These are phyloP conservation scores for Trypanosoma congolense DNA, from an alignment of 208 protist species.

Conservation along the genomic window DNA sequence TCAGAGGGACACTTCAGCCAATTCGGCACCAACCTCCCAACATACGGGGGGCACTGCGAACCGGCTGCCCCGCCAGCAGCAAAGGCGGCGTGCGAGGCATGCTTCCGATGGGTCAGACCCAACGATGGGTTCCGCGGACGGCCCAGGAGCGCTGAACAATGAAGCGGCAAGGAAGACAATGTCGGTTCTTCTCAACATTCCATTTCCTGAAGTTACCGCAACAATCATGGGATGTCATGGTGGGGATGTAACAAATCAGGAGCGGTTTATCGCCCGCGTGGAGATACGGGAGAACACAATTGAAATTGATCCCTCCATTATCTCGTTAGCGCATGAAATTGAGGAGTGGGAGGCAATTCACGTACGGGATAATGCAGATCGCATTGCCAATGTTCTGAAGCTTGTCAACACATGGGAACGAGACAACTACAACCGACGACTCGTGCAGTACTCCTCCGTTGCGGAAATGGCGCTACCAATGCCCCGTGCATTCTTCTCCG, in stretches of 20 bases:
- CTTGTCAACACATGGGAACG: conserved; percentile 34
- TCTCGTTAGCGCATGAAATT: conserved; percentile 63
- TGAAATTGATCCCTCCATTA: conserved; percentile 64
- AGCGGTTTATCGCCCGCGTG: conserved; percentile 37
- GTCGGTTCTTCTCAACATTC: conserved; percentile 44
- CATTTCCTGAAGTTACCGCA: conserved; percentile 44
- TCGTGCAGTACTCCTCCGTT: conserved; percentile 40
- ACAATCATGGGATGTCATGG: conserved; percentile 23
- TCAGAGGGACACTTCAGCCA: conserved; percentile 13
- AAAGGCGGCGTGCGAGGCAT: conserved; percentile 15
- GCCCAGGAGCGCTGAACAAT: background rate
- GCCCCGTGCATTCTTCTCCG: conserved; percentile 44
- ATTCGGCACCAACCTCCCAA: background rate
- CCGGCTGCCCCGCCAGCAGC: conserved; percentile 12
- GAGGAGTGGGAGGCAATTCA: conserved; percentile 39
- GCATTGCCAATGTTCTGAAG: conserved; percentile 1
- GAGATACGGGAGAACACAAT: conserved; percentile 69
- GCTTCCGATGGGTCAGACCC: background rate
- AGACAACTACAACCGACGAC: conserved; percentile 17
- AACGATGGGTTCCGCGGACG: background rate
- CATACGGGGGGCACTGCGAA: background rate
- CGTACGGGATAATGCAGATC: conserved; percentile 19
- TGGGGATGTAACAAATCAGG: conserved; percentile 15
- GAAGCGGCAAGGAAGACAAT: conserved; percentile 21
- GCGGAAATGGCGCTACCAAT: conserved; percentile 69